Percentiles rank a stretch among this genome's conserved stretches.
Evolutionary conservation across 1,284 basidiomycete species (phyloP).

Genomic region (Rhodofomes roseus): DNA sequence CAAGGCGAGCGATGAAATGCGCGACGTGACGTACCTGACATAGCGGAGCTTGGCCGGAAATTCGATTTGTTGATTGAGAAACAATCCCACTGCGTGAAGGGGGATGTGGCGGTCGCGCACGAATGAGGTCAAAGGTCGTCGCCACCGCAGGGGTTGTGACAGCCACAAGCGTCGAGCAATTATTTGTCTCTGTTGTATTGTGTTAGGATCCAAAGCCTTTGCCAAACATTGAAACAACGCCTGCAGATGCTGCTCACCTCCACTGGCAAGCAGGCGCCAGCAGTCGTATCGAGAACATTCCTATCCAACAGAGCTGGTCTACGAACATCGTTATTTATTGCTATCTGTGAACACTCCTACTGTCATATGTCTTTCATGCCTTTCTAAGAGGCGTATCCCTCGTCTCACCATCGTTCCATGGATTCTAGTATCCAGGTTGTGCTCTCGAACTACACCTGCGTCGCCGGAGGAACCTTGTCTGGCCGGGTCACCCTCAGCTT

Average conservation of each 20-base stretch:
- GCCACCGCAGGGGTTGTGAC: neutral
- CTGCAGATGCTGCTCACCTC: neutral
- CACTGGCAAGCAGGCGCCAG: too few species aligned
- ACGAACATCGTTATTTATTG: too few species aligned
- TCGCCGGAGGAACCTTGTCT: neutral
- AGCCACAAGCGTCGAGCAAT: slow-evolving; percentile 1
- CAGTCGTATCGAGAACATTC: too few species aligned
- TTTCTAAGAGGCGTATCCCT: too few species aligned
- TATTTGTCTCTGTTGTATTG: neutral
- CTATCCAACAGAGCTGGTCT: too few species aligned
- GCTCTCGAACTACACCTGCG: neutral
- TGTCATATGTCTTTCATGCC: too few species aligned
- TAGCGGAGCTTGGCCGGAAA: neutral
- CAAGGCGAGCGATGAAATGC: neutral
- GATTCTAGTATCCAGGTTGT: neutral
- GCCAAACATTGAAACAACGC: slow-evolving; percentile 17
- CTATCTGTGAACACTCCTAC: too few species aligned
- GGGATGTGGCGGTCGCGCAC: neutral
- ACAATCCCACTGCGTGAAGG: neutral
- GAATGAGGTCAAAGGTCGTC: neutral
- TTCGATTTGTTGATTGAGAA: neutral
- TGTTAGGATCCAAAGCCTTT: slow-evolving; percentile 14
- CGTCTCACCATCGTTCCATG: neutral
- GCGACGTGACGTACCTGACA: neutral
- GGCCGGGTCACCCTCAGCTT: slow-evolving; percentile 5